Evolutionary conservation across 768 basidiomycete genomes (phyloP), one percentile per base, ranked within the genome.

Genomic region (Russula foetens): DNA sequence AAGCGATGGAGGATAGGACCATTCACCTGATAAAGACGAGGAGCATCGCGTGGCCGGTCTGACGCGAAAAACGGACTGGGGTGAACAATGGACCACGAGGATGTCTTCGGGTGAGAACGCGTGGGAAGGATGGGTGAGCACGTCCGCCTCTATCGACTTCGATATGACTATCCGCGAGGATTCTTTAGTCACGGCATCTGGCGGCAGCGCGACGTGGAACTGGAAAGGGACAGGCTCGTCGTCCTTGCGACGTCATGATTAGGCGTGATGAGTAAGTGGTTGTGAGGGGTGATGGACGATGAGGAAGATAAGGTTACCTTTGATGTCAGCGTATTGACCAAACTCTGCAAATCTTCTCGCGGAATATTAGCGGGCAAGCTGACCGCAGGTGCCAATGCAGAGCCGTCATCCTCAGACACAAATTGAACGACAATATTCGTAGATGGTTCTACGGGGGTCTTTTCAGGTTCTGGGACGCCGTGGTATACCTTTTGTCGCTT

Each of bases 31-130:
- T 31, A 98, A 77, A 9, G 93, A 96, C 4, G 92, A 90, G 19
- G 92, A 96, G 71, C 96, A 99, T 67, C 97, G 76, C 31, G 93
- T 94, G 12, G 97, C 93, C 24, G 92, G 92, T 65, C 95, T 79
- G 28, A 99, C 95, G 60, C 86, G 84, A 74, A 97, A 99, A 4
- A 98, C 89, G 47, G 94, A 92, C 72, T 99, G 95, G 9, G 96
- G 96, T 28, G 95, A 86, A 72, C 96, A 98, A 66, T 87, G 83
- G 26, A 98, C 81, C 53, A 90, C 79, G 58, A 98, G 84, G 11
- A 94, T 80, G 69, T 92, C 93, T 80, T 99, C 96, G 9, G 83
- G 78, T 0, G 90, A 86, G 65, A 92, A 90, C 0, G 81, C 77
- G 26, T 82, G 78, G 2, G 88, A 86, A 0, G 86, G 79, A 68